phyloP scores from a whole-genome alignment of 2,329 filamentous ascomycete genomes.

The Apiospora kogelbergensis region DNA sequence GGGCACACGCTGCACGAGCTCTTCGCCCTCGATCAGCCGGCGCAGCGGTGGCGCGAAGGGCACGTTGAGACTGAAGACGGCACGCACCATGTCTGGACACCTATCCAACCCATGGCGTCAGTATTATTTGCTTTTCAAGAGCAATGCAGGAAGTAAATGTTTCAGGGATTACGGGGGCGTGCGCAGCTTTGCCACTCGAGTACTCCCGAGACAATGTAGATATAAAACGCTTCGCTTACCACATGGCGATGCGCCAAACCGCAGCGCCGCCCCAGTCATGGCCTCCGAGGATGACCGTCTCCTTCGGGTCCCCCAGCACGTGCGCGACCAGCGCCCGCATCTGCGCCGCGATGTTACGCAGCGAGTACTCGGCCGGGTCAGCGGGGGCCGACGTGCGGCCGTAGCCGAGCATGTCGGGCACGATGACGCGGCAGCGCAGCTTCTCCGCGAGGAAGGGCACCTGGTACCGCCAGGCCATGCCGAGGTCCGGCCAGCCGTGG shows the following conservation, averaged over 20 bases:
- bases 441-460: conserved; percentile 30
- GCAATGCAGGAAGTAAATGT: too few species aligned
- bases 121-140: too few species aligned
- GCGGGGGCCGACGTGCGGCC: conserved; percentile 34
- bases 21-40: conserved; percentile 56
- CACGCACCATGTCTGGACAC: conserved; percentile 68
- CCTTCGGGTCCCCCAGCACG: conserved; percentile 54
- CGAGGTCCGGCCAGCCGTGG: conserved; percentile 21
- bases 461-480: conserved; percentile 25
- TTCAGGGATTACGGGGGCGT: too few species aligned
- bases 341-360: conserved; percentile 32
- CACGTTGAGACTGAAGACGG: conserved; percentile 79
- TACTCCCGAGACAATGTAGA: too few species aligned
- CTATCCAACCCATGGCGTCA: too few species aligned
- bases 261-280: conserved; percentile 64
- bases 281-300: conserved; percentile 24
- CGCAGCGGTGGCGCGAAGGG: conserved; percentile 62
- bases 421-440: conserved; percentile 42
- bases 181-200: too few species aligned
- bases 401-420: conserved; percentile 41
- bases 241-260: conserved; percentile 72
- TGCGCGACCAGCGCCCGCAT: conserved; percentile 35
- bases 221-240: too few species aligned
- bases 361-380: conserved; percentile 25
- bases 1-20: conserved; percentile 58